A percentile compares a stretch with the other conserved stretches of the same genome.
Evolutionary conservation across 345 rosid genomes (phyloP).

Genomic region (Rhodamnia rubescens): DNA sequence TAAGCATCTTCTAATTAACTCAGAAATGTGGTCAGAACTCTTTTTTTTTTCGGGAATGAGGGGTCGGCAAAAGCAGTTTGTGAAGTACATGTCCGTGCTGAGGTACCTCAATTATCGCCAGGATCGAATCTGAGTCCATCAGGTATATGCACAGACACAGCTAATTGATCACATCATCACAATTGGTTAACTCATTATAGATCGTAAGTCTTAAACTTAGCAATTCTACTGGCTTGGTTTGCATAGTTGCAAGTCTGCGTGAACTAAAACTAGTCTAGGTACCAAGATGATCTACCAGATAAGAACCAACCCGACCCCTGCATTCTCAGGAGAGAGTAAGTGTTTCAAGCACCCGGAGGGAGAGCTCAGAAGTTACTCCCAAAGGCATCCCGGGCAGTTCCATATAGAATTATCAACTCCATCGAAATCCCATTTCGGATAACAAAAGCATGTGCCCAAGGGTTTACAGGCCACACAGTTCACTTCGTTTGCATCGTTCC

Average conservation of each 20-base stretch:
- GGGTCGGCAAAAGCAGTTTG: neutral
- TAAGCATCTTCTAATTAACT: neutral
- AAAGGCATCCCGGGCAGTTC: neutral
- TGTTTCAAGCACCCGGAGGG: neutral
- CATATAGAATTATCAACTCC: neutral
- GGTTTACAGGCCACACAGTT: constrained; percentile 8
- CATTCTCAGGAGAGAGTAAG: neutral
- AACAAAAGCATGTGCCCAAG: constrained; percentile 1
- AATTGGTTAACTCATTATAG: neutral
- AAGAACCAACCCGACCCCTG: neutral
- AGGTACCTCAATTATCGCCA: neutral
- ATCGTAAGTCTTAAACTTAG: neutral
- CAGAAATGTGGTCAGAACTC: neutral
- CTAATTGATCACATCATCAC: neutral
- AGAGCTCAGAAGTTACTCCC: neutral
- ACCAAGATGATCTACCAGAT: neutral
- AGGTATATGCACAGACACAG: neutral
- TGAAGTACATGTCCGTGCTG: neutral
- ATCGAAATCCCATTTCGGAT: neutral
- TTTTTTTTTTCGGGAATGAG: neutral
- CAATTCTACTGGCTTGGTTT: neutral
- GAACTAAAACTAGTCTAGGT: neutral
- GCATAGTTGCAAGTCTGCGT: neutral
- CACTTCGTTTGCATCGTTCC: constrained; percentile 14
- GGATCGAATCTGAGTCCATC: neutral